Conservation (phyloP, 768 basidiomycete species). For the Fomitopsis serialis region DNA sequence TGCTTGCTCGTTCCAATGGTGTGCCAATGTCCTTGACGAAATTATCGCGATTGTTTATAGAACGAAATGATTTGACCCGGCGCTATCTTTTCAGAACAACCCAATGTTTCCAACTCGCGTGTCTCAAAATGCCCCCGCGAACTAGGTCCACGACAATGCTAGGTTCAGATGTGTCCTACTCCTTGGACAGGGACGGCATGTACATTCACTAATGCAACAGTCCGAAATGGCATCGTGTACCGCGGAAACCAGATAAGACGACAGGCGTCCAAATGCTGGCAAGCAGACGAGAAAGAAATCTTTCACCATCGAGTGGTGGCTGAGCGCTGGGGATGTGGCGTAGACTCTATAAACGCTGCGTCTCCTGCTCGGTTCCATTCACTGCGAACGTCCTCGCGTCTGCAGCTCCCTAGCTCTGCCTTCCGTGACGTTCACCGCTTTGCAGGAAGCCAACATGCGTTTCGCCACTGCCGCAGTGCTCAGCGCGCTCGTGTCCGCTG, state of each 20-base stretch:
- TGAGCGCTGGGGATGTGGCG: neutral
- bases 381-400: neutral
- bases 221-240: no score
- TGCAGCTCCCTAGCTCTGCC: neutral
- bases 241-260: neutral
- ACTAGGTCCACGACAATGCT: no score
- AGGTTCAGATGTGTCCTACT: no score
- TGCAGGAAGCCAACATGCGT: conserved; percentile 24
- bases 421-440: neutral
- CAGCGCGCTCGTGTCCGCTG: conserved; percentile 25
- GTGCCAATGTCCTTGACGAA: no score
- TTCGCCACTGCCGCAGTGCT: conserved; percentile 31
- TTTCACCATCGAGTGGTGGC: conserved; percentile 14
- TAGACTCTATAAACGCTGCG: conserved; percentile 9
- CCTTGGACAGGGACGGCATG: no score
- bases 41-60: no score
- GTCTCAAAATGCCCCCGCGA: no score
- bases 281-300: conserved; percentile 23
- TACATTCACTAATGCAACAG: no score
- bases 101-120: no score
- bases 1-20: no score
- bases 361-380: conserved; percentile 1
- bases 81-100: no score
- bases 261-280: conserved; percentile 5
- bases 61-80: no score